Percentiles rank a stretch among this genome's conserved stretches.
Conservation (phyloP, 225 moss, liverwort and hornwort genomes). For the Pleurozium schreberi region DNA sequence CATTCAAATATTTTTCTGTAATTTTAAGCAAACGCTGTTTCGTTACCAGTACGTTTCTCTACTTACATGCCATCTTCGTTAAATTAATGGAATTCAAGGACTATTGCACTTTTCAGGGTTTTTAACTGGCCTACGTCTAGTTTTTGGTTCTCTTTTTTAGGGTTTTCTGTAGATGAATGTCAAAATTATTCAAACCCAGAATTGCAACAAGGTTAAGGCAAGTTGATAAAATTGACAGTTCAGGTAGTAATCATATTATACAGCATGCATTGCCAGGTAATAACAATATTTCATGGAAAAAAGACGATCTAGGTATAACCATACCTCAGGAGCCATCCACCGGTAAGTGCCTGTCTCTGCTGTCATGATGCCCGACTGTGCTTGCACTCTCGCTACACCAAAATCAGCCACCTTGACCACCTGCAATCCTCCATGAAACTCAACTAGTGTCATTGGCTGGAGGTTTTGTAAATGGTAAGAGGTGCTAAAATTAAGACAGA, state of each 20-base stretch:
- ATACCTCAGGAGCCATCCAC: conserved; percentile 99
- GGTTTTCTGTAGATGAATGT: neutral
- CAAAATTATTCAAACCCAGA: neutral
- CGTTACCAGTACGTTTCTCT: neutral
- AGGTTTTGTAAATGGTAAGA: neutral
- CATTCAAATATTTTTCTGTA: neutral
- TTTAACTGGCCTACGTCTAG: neutral
- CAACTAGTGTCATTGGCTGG: neutral
- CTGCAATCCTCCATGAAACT: conserved; percentile 8
- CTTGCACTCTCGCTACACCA: conserved; percentile 94
- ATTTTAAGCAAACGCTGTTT: neutral
- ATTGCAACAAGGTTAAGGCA: no score
- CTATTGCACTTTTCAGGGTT: neutral
- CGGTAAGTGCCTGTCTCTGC: conserved; percentile 97
- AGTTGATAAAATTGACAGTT: neutral
- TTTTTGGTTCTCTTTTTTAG: neutral
- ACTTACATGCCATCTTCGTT: neutral
- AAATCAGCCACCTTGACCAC: conserved; percentile 99
- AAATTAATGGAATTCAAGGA: neutral
- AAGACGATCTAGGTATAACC: neutral
- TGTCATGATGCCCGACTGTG: conserved; percentile 95
- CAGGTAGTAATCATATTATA: neutral
- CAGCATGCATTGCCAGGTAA: neutral
- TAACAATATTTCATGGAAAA: neutral
- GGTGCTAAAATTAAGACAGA: neutral